Base-by-base conservation (phyloP, 1,139 yeast genomes). In the Nakaseomyces bracarensis region DNA sequence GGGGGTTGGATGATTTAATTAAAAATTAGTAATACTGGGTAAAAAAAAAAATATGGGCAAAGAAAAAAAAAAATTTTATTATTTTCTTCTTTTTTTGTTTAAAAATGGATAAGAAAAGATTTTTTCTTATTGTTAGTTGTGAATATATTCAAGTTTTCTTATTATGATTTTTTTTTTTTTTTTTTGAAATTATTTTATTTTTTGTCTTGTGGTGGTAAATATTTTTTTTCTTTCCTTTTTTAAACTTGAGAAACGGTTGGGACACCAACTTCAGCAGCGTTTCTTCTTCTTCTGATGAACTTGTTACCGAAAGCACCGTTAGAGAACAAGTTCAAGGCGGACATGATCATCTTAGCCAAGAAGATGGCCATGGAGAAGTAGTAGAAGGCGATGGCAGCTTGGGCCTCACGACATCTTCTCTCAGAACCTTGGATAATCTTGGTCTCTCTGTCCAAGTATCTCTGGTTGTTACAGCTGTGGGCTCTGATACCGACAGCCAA, bases 331-430 rank as follows among this genome's bases (percentile, higher is more conserved):
- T 75, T 68, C 50, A 79, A 54, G 48, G 71, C 57, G 49, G 89
- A 78, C 68, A 84, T 71, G 47, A 75, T 72, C 49, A 78, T 63
- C 49, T 89, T 76, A 58, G 75, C 84, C 54, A 86, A 67, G 63
- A 85, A 82, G 62, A 81, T 68, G 61, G 82, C 80, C 72, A 83
- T 79, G 48, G 94, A 73, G 65, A 91, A 80, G 82, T 78, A 91
- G 60, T 87, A 77, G 80, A 91, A 91, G 50, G 95, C 95, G 57
- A 77, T 76, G 25, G 87, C 70, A 49, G 95, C 95, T 73, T 91
- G 97, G 47, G 95, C 91, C 71, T 84, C 79, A 74, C 96, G 84
- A 74, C 98, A 91, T 74, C 96, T 79, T 56, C 76, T 82, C 25
- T 69, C 55, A 38, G 81, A 72, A 52, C 95, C 95, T 70, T 85